These are phyloP conservation scores for Sporobolus alterniflorus DNA, from an alignment of 202 grass and related monocot genomes.

Conservation along the genomic window DNA sequence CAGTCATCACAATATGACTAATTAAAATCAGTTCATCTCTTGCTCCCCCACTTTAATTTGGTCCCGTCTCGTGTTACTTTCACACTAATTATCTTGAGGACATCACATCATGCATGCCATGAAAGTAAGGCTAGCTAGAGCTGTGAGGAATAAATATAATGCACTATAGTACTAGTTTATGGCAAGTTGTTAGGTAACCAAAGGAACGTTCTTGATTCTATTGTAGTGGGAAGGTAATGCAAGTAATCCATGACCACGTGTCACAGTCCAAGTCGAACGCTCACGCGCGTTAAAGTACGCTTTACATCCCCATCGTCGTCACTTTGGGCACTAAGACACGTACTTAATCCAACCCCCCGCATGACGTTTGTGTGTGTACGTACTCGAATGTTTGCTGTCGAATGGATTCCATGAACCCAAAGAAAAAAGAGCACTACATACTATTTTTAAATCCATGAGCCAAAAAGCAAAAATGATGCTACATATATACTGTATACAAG, in stretches of 20 bases:
- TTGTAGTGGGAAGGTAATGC: conserved; percentile 39
- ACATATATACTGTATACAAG: neutral
- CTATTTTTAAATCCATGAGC: conserved; percentile 1
- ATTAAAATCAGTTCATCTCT: neutral
- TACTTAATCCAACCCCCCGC: conserved; percentile 47
- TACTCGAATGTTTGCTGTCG: conserved; percentile 23
- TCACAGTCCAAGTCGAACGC: conserved; percentile 7
- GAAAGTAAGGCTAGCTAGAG: conserved; percentile 26
- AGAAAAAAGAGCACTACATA: neutral
- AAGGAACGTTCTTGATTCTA: conserved; percentile 49
- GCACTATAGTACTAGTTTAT: conserved; percentile 26
- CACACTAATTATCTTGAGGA: conserved; percentile 41
- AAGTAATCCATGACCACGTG: conserved; percentile 51
- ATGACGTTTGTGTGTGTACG: conserved; percentile 56
- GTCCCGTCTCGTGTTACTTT: conserved; percentile 31
- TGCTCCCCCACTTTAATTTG: neutral
- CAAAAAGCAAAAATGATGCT: conserved; percentile 22
- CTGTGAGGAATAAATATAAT: neutral
- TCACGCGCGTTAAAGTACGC: conserved; percentile 9
- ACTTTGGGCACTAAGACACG: conserved; percentile 37
- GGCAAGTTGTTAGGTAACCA: conserved; percentile 35
- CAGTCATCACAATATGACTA: neutral
- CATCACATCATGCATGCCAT: conserved; percentile 52
- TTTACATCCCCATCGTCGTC: conserved; percentile 48
- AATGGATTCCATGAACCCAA: conserved; percentile 38